Evolutionary conservation across 2,329 filamentous ascomycete genomes (phyloP), one percentile per base, ranked within the genome.

Genomic region (Esteya vermicola): DNA sequence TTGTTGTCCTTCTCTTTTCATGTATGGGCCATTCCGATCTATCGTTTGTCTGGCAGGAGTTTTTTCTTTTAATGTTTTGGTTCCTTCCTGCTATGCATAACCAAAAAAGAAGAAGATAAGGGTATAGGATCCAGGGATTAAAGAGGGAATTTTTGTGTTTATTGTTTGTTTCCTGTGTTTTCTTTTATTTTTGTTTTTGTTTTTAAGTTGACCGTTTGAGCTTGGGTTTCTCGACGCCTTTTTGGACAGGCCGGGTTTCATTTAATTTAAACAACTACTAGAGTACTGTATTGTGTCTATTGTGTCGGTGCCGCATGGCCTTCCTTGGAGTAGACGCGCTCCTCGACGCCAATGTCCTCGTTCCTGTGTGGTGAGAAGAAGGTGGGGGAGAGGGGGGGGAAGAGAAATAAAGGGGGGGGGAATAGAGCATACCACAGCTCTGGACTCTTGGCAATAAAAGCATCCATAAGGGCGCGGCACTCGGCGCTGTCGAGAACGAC

Each of bases 391-490:
- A 14, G 34, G 21, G 9, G 5, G 12, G 6, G 21, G n/a, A 14
- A 16, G 9, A 9, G 3, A 28, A 10, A 21, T 0, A 32, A 8
- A 33, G 12, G 23, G 33, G 22, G 6, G 6, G 33, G 16, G 6
- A 13, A 6, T 10, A 59, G n/a, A n/a, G n/a, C 67, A 48, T 57
- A 79, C 80, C 82, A 86, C 42, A 85, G 63, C 45, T 75, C 72
- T 2, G 82, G 81, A 55, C 80, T 78, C 54, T 82, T 73, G 40
- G 66, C 64, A 50, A 86, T 83, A 54, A 86, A 88, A 47, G 63
- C 71, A 44, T 71, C 67, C 80, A 88, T 83, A 55, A 86, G 52
- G 32, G 66, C 66, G 57, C 72, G 70, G 53, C 80, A 84, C 52
- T 78, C 72, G 26, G 66, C 53, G 50, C 74, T 73, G 48, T 81